Conservation (phyloP, 768 basidiomycete species). For the Sutorius australiensis region DNA sequence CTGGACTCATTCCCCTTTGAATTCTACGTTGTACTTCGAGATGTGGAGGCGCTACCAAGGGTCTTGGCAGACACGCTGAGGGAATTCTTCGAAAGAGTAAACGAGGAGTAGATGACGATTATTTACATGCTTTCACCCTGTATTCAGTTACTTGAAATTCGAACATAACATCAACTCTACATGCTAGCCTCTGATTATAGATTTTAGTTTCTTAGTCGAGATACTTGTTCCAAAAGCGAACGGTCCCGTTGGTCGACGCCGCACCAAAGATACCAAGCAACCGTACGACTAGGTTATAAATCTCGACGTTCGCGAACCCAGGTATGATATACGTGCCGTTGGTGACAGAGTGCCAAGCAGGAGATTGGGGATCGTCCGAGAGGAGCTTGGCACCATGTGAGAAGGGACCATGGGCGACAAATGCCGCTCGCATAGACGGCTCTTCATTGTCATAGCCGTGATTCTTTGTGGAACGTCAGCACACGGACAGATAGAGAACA, state of each 20-base stretch:
- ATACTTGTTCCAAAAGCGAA: conserved; percentile 81
- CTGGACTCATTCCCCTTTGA: conserved; percentile 97
- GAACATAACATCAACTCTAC: conserved; percentile 1
- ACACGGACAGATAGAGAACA: not conserved
- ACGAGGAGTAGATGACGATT: conserved; percentile 45
- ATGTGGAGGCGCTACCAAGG: conserved; percentile 88
- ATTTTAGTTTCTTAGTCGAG: conserved; percentile 28
- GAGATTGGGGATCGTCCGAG: conserved; percentile 5
- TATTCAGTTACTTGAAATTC: not conserved
- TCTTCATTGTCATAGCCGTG: conserved; percentile 89
- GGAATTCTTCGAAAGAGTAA: conserved; percentile 87
- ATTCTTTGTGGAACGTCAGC: conserved; percentile 43
- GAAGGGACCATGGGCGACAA: conserved; percentile 91
- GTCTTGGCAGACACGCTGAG: conserved; percentile 84
- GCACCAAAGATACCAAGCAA: conserved; percentile 58
- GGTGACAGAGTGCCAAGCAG: conserved; percentile 59
- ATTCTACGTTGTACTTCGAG: conserved; percentile 89
- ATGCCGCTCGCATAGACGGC: conserved; percentile 80
- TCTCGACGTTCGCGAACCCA: conserved; percentile 80
- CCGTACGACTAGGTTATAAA: conserved; percentile 79
- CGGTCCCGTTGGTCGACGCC: conserved; percentile 71
- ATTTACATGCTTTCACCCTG: not conserved
- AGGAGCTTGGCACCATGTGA: conserved; percentile 61
- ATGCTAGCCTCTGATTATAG: not conserved
- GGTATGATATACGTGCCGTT: conserved; percentile 64